Evolutionary conservation across 495 filamentous ascomycete genomes (phyloP).

Genomic region (Daldinia grandis): DNA sequence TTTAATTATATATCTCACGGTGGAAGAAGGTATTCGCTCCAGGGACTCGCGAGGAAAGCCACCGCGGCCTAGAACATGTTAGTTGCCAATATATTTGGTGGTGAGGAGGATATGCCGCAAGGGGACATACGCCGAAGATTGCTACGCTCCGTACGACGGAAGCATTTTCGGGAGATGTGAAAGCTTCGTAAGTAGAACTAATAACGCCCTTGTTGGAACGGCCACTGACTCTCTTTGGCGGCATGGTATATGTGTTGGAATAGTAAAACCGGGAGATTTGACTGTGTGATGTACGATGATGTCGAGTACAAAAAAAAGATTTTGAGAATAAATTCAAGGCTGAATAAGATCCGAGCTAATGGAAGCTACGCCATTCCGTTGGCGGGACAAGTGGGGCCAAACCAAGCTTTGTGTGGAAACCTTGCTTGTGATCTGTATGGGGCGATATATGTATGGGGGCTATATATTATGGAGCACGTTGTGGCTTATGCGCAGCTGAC

Average conservation of each 20-base stretch:
- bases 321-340: conserved; percentile 7
- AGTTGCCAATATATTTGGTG: background rate
- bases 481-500: conserved; percentile 17
- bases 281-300: background rate
- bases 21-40: conserved; percentile 77
- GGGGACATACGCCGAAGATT: conserved; percentile 72
- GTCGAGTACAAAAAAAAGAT: conserved; percentile 14
- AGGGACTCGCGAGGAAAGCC: conserved; percentile 76
- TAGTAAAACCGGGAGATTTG: background rate
- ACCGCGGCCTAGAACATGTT: conserved; percentile 66
- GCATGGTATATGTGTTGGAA: conserved; percentile 40
- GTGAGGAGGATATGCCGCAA: background rate
- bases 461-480: background rate
- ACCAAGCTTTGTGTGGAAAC: background rate
- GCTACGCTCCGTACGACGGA: conserved; percentile 76
- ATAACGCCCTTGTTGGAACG: conserved; percentile 52
- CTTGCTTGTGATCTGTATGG: background rate
- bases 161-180: conserved; percentile 77
- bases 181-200: conserved; percentile 63
- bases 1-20: conserved; percentile 57
- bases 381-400: background rate
- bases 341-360: background rate
- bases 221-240: conserved; percentile 49
- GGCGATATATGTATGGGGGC: too few relatives aligned
- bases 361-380: background rate